Evolutionary conservation across 2,329 filamentous ascomycete genomes (phyloP).

Genomic region (Sarocladium brachiariae): DNA sequence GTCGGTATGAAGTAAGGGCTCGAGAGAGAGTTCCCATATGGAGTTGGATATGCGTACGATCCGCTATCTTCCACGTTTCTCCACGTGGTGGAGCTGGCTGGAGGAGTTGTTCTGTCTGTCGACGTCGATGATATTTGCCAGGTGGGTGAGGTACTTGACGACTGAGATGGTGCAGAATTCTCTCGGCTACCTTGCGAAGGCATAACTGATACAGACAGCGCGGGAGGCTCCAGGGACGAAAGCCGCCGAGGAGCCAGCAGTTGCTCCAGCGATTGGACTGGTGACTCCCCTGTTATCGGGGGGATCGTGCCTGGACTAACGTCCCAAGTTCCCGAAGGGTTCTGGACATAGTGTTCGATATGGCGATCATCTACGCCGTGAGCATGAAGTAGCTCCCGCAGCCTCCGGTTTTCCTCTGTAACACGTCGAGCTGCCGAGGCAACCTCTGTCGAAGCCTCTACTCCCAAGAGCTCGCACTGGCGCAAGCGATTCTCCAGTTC

Average conservation of each 20-base stretch:
- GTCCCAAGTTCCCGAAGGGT: neutral
- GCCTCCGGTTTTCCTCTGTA: conserved; percentile 59
- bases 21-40: neutral
- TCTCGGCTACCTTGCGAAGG: conserved; percentile 27
- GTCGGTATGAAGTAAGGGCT: neutral
- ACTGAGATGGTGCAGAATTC: neutral
- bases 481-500: conserved; percentile 23
- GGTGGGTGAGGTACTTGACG: neutral
- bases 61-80: neutral
- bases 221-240: conserved; percentile 19
- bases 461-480: conserved; percentile 56
- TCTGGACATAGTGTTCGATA: conserved; percentile 37
- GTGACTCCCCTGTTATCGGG: conserved; percentile 10
- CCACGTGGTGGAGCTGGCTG: neutral
- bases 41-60: neutral
- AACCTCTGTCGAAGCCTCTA: conserved; percentile 64
- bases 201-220: conserved; percentile 20
- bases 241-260: conserved; percentile 30
- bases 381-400: conserved; percentile 51
- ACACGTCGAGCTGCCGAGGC: conserved; percentile 63
- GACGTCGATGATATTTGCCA: neutral
- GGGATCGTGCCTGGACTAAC: conserved; percentile 7
- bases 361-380: conserved; percentile 51
- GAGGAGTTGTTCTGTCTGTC: neutral
- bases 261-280: conserved; percentile 29